These are phyloP conservation scores for Trypanosoma avium DNA, from an alignment of 208 protist genomes.

Conservation along the genomic window DNA sequence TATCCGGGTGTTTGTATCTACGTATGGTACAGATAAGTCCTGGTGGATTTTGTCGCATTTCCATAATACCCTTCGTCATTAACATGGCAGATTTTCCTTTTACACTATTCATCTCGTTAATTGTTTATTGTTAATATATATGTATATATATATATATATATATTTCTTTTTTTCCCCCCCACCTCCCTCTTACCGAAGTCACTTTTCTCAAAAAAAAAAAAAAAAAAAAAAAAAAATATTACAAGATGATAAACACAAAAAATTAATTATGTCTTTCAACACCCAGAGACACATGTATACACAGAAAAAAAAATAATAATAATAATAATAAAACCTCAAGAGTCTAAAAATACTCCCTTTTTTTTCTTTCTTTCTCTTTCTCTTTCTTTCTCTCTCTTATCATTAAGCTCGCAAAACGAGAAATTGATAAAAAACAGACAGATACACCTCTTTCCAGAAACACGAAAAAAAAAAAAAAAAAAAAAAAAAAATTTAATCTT, in stretches of 20 bases:
- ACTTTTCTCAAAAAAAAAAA: too few species aligned
- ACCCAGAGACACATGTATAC: too few species aligned
- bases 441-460: too few species aligned
- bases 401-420: too few species aligned
- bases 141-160: background rate
- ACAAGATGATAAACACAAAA: too few species aligned
- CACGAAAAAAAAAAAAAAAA: background rate
- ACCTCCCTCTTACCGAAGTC: too few species aligned
- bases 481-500: background rate
- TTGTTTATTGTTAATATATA: background rate
- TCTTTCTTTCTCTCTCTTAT: background rate
- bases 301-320: too few species aligned
- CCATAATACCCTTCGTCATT: slow-evolving; percentile 86
- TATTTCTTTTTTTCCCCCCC: background rate
- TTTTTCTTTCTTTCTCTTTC: background rate
- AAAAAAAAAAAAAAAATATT: too few species aligned
- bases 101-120: slow-evolving; percentile 42
- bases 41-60: slow-evolving; percentile 69
- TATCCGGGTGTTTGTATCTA: slow-evolving; percentile 63
- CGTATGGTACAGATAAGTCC: slow-evolving; percentile 67
- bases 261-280: too few species aligned
- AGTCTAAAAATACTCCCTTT: too few species aligned
- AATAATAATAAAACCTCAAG: too few species aligned
- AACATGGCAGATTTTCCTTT: slow-evolving; percentile 70
- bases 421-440: too few species aligned